A percentile compares a stretch with the other conserved stretches of the same genome.
Conservation (phyloP, 2,329 filamentous ascomycete species). For the Xenoacremonium recifei region DNA sequence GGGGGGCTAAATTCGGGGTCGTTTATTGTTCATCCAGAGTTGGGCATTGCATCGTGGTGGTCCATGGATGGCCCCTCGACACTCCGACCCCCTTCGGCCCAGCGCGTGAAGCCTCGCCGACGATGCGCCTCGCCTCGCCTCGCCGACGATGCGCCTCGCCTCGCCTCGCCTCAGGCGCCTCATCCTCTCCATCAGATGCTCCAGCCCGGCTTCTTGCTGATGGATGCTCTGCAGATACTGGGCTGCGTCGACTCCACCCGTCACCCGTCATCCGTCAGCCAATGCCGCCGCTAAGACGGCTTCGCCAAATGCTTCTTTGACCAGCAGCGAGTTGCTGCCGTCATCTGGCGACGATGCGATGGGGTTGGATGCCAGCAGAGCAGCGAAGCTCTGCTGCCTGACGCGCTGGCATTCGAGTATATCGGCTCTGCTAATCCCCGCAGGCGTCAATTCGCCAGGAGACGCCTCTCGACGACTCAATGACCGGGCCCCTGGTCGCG, state of each 20-base stretch:
- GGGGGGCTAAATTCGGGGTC: background rate
- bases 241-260: conserved; percentile 22
- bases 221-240: conserved; percentile 15
- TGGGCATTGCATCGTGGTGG: no score
- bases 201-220: conserved; percentile 9
- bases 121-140: no score
- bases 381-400: no score
- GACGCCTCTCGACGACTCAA: conserved; percentile 3
- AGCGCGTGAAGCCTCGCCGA: no score
- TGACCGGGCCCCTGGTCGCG: conserved; percentile 19
- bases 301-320: conserved; percentile 23
- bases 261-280: conserved; percentile 19
- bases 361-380: no score
- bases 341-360: conserved; percentile 22
- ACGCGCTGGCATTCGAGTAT: conserved; percentile 13
- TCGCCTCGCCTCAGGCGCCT: no score
- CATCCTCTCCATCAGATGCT: background rate
- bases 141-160: no score
- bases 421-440: conserved; percentile 16
- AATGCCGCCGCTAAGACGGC: conserved; percentile 21
- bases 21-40: background rate
- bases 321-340: conserved; percentile 18
- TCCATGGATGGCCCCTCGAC: background rate
- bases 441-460: conserved; percentile 10
- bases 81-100: background rate